Conservation (phyloP, 75 land plant species). For the Gnetum montanum region DNA sequence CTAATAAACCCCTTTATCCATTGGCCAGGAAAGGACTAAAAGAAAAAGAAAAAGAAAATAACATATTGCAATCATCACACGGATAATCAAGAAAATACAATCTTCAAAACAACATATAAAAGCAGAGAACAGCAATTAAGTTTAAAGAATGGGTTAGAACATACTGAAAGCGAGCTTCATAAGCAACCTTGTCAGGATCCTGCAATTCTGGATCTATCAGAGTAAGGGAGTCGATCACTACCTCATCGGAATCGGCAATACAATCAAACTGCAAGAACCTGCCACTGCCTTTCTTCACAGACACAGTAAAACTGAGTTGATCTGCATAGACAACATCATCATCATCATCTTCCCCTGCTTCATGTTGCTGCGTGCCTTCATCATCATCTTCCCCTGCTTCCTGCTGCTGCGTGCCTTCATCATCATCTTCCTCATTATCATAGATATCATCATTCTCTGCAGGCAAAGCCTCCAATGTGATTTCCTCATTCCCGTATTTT, state of each 20-base stretch:
- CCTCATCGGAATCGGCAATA: slow-evolving; percentile 44
- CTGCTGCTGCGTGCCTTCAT: slow-evolving; percentile 1
- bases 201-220: slow-evolving; percentile 9
- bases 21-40: too few species aligned
- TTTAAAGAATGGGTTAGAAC: too few species aligned
- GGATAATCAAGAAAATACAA: background rate
- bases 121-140: too few species aligned
- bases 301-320: slow-evolving; percentile 33
- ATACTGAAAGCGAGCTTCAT: slow-evolving; percentile 69
- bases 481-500: slow-evolving; percentile 45
- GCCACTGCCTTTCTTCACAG: slow-evolving; percentile 43
- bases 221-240: slow-evolving; percentile 49
- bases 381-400: too few species aligned
- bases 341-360: too few species aligned
- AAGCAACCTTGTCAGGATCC: slow-evolving; percentile 33
- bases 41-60: too few species aligned
- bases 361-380: slow-evolving; percentile 2
- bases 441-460: slow-evolving; percentile 29
- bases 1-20: too few species aligned
- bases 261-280: slow-evolving; percentile 43
- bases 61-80: too few species aligned
- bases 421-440: slow-evolving; percentile 31
- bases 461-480: slow-evolving; percentile 56
- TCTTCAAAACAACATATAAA: background rate
- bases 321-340: too few species aligned